Conservation (phyloP, 345 rosid genomes). For the Rhodamnia argentea region DNA sequence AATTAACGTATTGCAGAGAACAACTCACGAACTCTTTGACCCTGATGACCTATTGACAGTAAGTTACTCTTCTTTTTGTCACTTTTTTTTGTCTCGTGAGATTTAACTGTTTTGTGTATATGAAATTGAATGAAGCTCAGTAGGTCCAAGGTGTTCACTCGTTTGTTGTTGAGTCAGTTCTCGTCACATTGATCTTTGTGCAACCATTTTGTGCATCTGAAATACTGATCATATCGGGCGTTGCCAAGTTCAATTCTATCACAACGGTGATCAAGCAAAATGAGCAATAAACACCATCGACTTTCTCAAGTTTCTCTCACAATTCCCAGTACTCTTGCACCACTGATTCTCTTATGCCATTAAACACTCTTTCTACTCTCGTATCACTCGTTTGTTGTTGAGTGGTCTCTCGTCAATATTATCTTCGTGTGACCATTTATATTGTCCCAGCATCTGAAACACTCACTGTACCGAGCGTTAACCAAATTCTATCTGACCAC, state of each 20-base stretch:
- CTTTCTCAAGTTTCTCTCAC: background rate
- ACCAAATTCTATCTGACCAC: background rate
- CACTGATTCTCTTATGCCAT: background rate
- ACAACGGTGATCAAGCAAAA: background rate
- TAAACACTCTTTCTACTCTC: background rate
- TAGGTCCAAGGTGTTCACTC: background rate
- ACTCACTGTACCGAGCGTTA: background rate
- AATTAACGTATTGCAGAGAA: slow-evolving; percentile 72
- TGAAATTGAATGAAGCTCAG: background rate
- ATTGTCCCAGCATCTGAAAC: background rate
- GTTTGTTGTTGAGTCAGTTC: background rate
- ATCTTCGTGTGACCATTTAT: background rate
- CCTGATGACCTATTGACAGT: slow-evolving; percentile 94
- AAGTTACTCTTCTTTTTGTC: slow-evolving; percentile 10
- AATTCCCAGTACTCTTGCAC: background rate
- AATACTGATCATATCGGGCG: background rate
- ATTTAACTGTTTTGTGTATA: too few species aligned
- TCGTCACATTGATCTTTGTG: background rate
- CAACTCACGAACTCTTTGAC: slow-evolving; percentile 90
- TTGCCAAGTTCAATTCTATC: background rate
- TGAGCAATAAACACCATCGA: background rate
- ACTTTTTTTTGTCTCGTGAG: background rate
- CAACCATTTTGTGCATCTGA: background rate
- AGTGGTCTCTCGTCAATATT: background rate
- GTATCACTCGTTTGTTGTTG: background rate